Base-by-base conservation (phyloP, 1,284 basidiomycete genomes). In the Ceratobasidium theobromae region DNA sequence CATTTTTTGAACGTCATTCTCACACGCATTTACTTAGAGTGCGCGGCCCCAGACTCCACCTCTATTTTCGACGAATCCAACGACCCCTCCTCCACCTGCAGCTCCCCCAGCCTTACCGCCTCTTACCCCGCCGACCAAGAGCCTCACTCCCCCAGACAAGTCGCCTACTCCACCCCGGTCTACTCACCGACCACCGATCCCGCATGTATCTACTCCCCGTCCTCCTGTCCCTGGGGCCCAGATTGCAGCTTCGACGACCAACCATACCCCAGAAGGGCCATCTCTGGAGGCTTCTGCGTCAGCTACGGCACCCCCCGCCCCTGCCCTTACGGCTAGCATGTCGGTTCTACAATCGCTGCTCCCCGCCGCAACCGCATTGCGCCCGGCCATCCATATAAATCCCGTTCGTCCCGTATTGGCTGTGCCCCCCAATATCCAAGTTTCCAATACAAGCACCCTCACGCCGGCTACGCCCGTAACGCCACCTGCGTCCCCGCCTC, bases 401-500 rank as follows among this genome's bases (percentile, higher is more conserved):
- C 45, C 45, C 14, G 3, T 11, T 27, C 57, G 58, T 2, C 58
- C 48, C 16, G 12, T 35, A 1, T 28, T 62, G 23, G 45, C 58
- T 21, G 58, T 62, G n/a, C 57, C 57, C 3, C 33, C 28, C 33
- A 33, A 21, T 16, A 25, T 48, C 25, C 48, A 33, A 30, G 33
- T n/a, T 9, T 18, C 32, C 23, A 62, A 52, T 18, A 30, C 58
- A 32, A 51, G 33, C 21, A 23, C 46, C 8, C 48, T 62, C 6
- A 51, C 58, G 3, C 58, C 58, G 2, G 58, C 58, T 23, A 62
- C 58, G n/a, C 58, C 58, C 4, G 58, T 62, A 11, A 62, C 58
- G 1, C 58, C 58, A 1, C 58, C 58, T 28, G 58, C 58, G n/a
- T 62, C 58, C 4, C 58, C 55, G 14, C 55, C 48, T 8, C 41